phyloP scores from a whole-genome alignment of 2,329 filamentous ascomycete species.

The Hymenoscyphus linearis region DNA sequence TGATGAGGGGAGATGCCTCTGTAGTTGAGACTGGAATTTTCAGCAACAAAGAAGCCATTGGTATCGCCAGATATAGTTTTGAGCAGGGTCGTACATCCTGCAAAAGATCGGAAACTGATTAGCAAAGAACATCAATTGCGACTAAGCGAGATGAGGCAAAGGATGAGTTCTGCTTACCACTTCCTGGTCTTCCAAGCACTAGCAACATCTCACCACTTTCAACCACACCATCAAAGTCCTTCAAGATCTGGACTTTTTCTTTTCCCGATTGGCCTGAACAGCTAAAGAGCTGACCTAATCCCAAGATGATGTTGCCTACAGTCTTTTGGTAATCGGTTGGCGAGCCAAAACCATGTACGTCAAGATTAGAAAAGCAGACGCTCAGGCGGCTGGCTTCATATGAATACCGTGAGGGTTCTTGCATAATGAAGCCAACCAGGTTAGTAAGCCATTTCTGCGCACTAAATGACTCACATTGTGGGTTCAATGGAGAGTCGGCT shows the following conservation, averaged over 20 bases:
- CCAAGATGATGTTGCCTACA: constrained; percentile 38
- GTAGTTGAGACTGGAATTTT: constrained; percentile 51
- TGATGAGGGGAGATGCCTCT: constrained; percentile 46
- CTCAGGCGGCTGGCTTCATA: constrained; percentile 15
- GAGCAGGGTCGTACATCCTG: constrained; percentile 57
- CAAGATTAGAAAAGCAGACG: constrained; percentile 21
- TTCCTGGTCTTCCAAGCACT: constrained; percentile 34
- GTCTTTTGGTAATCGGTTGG: constrained; percentile 27
- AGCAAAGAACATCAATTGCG: not conserved
- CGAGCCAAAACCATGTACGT: constrained; percentile 22
- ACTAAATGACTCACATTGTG: constrained; percentile 45
- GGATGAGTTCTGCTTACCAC: constrained; percentile 50
- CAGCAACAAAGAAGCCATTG: constrained; percentile 48
- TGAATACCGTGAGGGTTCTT: constrained; percentile 38
- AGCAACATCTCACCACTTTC: constrained; percentile 59
- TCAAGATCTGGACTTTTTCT: constrained; percentile 47
- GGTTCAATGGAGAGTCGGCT: constrained; percentile 38
- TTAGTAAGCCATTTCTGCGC: constrained; percentile 43
- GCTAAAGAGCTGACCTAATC: constrained; percentile 38
- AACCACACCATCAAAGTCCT: constrained; percentile 56
- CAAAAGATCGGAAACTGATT: not conserved
- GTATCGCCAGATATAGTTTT: constrained; percentile 52
- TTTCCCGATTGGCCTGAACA: constrained; percentile 48
- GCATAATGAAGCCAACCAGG: constrained; percentile 28
- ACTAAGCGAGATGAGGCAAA: not conserved